A percentile compares a stretch with the other conserved stretches of the same genome.
These are phyloP conservation scores for Coniophora puteana DNA, from an alignment of 1,284 basidiomycete genomes.

Conservation along the genomic window DNA sequence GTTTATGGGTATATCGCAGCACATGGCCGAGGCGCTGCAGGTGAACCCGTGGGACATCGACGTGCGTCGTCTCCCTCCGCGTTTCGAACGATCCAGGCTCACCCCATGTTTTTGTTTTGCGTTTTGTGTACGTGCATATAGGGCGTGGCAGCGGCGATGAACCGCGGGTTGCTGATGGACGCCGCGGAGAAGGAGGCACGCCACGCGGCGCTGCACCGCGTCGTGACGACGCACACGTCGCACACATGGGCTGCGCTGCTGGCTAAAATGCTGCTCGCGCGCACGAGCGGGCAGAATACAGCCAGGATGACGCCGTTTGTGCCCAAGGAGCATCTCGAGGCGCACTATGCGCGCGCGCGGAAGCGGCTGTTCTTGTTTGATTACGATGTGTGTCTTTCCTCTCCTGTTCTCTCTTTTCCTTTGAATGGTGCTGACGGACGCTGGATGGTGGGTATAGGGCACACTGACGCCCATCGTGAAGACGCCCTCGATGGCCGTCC, in stretches of 20 bases:
- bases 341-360: constrained; percentile 67
- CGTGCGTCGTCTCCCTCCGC: constrained; percentile 37
- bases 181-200: constrained; percentile 72
- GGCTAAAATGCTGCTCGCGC: constrained; percentile 84
- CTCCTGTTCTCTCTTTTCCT: constrained; percentile 3
- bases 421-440: constrained; percentile 1
- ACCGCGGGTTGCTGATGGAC: constrained; percentile 83
- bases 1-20: constrained; percentile 95
- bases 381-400: constrained; percentile 72
- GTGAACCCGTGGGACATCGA: constrained; percentile 90
- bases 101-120: not conserved
- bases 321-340: constrained; percentile 59
- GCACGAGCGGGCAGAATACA: constrained; percentile 78
- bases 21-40: constrained; percentile 80
- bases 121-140: constrained; percentile 27
- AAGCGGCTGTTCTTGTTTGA: constrained; percentile 95
- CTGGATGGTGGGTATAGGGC: constrained; percentile 55
- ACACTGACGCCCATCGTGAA: constrained; percentile 98
- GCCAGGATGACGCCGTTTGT: constrained; percentile 88
- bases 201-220: constrained; percentile 78
- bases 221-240: constrained; percentile 91
- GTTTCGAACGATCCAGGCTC: constrained; percentile 2
- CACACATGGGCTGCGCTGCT: constrained; percentile 95
- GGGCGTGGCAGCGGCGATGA: constrained; percentile 94
- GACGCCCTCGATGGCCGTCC: constrained; percentile 85